Base-by-base conservation (phyloP, 1,284 basidiomycete species). In the Papiliotrema fonsecae region DNA sequence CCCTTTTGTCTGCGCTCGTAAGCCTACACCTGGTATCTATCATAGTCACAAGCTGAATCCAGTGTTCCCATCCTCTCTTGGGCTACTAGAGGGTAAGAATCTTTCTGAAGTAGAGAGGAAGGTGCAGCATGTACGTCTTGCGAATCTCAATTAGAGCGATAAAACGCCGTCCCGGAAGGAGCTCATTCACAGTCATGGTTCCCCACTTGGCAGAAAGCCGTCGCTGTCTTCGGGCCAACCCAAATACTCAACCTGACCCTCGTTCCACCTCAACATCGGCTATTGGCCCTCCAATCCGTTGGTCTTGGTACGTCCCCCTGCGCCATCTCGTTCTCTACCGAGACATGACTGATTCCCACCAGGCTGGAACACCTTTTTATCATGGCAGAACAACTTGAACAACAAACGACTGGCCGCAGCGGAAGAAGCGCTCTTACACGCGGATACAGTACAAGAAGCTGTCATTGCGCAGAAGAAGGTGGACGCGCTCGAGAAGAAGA, bases 161-260 rank as follows among this genome's bases (percentile, higher is more conserved):
- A 35, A 46, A 19, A 47, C 28, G 5, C 18, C 13, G 28, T 4
- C 30, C 30, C 16, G 10, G 30, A 16, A 9, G 30, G 30, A 16
- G 9, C 38, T 45, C 36, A n/a, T 27, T 2, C 16, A 14, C 22
- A 67, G 63, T 58, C 60, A 1, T 69, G 64, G 55, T 54, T 64
- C 36, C 59, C 61, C 11, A 65, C 63, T 9, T 66, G 63, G 58
- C 52, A 55, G 22, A 64, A 64, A 52, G 62, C 62, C 6, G 53
- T 68, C 10, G 77, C 74, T 13, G 86, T 89, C 9, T 90, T 86
- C 66, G 78, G 84, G 39, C 88, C 88, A 0, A 82, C 87, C 0
- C 88, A 91, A 66, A 68, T 87, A 48, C 74, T 88, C 75, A 92
- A 92, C 75, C 91, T 91, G 62, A 76, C 82, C 13, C 22, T 91